Conservation (phyloP, 352 stramenopile species). For the Phytophthora chlamydospora region DNA sequence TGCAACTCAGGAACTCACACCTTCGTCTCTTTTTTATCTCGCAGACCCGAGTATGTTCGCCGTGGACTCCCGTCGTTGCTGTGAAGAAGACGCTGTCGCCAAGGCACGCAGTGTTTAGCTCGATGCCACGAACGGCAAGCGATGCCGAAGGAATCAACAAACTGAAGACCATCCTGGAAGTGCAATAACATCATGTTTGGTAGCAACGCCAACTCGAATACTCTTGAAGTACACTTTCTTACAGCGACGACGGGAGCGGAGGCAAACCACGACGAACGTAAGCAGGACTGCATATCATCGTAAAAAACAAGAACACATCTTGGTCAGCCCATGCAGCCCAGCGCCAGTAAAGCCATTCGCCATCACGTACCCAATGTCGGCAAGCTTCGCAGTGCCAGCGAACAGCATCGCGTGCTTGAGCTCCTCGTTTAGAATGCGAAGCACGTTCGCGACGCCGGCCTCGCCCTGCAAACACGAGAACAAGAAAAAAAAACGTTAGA, state of each 20-base stretch:
- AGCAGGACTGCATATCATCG: constrained; percentile 22
- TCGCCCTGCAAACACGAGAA: constrained; percentile 59
- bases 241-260: constrained; percentile 36
- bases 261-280: constrained; percentile 41
- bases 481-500: background rate
- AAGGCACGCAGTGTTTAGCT: no score
- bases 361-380: constrained; percentile 69
- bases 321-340: background rate
- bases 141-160: background rate
- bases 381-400: constrained; percentile 62
- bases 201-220: constrained; percentile 5
- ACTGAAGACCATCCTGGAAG: no score
- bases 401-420: constrained; percentile 94
- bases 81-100: constrained; percentile 27
- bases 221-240: constrained; percentile 13
- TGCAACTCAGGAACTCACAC: background rate
- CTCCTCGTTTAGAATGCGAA: constrained; percentile 93
- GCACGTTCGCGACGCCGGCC: constrained; percentile 84
- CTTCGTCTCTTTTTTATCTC: background rate
- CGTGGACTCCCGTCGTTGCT: constrained; percentile 28
- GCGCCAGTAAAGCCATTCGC: background rate
- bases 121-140: constrained; percentile 6
- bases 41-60: constrained; percentile 29
- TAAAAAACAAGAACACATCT: background rate
- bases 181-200: no score